Conservation (phyloP, 2,329 filamentous ascomycete genomes). For the Diplodia scrobiculata region DNA sequence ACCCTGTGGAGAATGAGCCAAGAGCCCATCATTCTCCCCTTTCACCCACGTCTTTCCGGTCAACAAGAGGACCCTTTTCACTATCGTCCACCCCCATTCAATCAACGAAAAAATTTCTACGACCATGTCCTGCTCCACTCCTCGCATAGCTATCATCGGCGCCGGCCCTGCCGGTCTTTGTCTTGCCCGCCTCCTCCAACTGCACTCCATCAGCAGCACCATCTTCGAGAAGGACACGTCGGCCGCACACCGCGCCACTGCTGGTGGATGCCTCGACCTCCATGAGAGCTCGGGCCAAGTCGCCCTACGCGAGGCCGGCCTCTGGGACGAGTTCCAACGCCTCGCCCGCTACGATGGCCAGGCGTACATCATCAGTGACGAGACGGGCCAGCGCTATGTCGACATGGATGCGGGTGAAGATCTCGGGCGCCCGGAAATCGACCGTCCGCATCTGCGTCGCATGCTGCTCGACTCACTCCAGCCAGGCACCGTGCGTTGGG, state of each 20-base stretch:
- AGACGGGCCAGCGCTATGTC: constrained; percentile 37
- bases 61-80: neutral
- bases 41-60: neutral
- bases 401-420: constrained; percentile 31
- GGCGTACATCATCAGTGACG: constrained; percentile 52
- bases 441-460: constrained; percentile 50
- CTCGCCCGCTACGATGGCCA: constrained; percentile 58
- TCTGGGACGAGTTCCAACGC: constrained; percentile 55
- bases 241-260: constrained; percentile 47
- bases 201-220: constrained; percentile 50
- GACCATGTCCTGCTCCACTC: constrained; percentile 1
- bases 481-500: constrained; percentile 52
- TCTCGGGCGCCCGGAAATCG: constrained; percentile 56
- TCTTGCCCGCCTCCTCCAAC: constrained; percentile 56
- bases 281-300: constrained; percentile 56
- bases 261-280: constrained; percentile 59
- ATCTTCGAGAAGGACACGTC: constrained; percentile 53
- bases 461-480: constrained; percentile 54
- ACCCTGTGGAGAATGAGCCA: neutral
- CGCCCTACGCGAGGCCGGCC: constrained; percentile 54
- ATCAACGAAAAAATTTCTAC: neutral
- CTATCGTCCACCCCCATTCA: neutral
- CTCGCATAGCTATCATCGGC: constrained; percentile 46
- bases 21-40: neutral
- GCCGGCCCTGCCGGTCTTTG: constrained; percentile 51